phyloP scores from a whole-genome alignment of 257 asterid species.

The Salvia splendens region DNA sequence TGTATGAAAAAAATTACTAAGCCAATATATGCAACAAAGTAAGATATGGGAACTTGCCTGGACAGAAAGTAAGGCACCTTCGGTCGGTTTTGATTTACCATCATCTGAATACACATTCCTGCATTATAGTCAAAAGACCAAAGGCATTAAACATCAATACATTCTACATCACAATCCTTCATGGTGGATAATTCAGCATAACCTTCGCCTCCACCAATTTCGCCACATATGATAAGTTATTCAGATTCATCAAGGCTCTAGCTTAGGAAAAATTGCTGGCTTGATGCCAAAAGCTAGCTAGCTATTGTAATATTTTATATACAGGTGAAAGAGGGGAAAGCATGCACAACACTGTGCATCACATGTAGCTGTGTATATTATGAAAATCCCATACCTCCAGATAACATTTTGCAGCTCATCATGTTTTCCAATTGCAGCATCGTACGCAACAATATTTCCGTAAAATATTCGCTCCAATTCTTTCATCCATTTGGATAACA shows the following conservation, averaged over 20 bases:
- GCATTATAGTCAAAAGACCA: conserved; percentile 30
- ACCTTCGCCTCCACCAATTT: conserved; percentile 18
- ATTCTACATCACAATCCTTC: conserved; percentile 14
- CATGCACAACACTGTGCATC: background rate
- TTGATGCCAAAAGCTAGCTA: conserved; percentile 18
- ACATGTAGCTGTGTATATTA: conserved; percentile 6
- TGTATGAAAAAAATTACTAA: conserved; percentile 15
- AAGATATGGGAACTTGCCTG: conserved; percentile 59
- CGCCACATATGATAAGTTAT: background rate
- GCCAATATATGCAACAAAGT: conserved; percentile 23
- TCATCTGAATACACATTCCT: conserved; percentile 91
- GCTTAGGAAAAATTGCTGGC: conserved; percentile 8
- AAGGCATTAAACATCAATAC: conserved; percentile 23
- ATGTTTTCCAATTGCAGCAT: conserved; percentile 83
- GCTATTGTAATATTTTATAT: background rate
- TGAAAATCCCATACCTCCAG: conserved; percentile 70
- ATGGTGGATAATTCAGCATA: background rate
- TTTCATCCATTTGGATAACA: conserved; percentile 88
- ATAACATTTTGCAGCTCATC: conserved; percentile 78
- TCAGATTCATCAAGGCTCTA: conserved; percentile 12
- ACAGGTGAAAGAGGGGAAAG: conserved; percentile 10
- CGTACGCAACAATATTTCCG: conserved; percentile 87
- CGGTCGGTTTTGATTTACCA: conserved; percentile 59
- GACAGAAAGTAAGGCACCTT: conserved; percentile 66
- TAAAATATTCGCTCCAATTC: conserved; percentile 92